Percentiles rank a stretch among this genome's conserved stretches.
phyloP scores from a whole-genome alignment of 2,329 filamentous ascomycete species.

The Penicillium sp. region DNA sequence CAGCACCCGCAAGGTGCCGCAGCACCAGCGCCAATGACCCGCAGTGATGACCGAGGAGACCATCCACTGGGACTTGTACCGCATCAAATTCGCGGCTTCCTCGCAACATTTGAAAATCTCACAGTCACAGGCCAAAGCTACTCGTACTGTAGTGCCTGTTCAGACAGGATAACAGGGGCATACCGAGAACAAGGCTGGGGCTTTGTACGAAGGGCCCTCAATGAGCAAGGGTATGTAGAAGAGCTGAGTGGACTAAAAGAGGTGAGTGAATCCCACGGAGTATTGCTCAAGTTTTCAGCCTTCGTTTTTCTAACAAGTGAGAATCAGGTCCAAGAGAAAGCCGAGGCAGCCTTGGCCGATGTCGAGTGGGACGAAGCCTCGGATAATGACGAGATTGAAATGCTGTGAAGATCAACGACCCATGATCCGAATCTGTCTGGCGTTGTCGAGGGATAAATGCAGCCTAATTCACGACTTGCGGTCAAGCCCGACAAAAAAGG shows the following conservation, averaged over 20 bases:
- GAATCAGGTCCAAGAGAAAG: conserved; percentile 48
- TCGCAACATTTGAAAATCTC: conserved; percentile 63
- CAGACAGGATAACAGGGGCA: conserved; percentile 55
- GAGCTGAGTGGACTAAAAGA: conserved; percentile 65
- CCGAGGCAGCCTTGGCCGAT: conserved; percentile 50
- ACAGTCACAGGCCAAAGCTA: conserved; percentile 62
- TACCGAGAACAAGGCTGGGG: conserved; percentile 62
- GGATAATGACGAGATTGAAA: conserved; percentile 43
- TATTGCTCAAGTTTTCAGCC: neutral
- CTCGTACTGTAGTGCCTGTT: conserved; percentile 66
- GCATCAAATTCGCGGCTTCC: conserved; percentile 66
- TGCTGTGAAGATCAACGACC: conserved; percentile 16
- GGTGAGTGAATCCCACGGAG: conserved; percentile 34
- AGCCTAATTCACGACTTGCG: conserved; percentile 58
- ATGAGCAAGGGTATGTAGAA: conserved; percentile 66
- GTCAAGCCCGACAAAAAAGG: conserved; percentile 79
- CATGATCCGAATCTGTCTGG: neutral
- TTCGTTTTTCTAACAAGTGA: conserved; percentile 26
- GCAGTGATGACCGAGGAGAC: conserved; percentile 40
- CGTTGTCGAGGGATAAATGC: neutral
- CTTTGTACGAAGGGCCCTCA: conserved; percentile 63
- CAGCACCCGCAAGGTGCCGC: conserved; percentile 70
- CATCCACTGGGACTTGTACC: conserved; percentile 60
- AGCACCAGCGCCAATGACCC: conserved; percentile 44
- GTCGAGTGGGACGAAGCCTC: conserved; percentile 52